These are phyloP conservation scores for Kalanchoe fedtschenkoi DNA, from an alignment of 164 flowering plant species.

Conservation along the genomic window DNA sequence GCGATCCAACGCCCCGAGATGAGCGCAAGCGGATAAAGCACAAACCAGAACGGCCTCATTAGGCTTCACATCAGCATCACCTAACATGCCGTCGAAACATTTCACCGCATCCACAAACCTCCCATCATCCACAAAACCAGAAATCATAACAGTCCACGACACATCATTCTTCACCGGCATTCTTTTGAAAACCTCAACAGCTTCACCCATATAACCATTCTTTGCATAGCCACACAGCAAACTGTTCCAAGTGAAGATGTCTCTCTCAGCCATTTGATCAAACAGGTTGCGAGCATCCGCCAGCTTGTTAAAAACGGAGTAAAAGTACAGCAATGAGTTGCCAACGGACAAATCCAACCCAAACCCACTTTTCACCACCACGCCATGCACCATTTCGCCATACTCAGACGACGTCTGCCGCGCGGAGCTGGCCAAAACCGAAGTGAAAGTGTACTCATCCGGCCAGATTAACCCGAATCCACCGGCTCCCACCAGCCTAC, in stretches of 20 bases:
- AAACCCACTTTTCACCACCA: conserved; percentile 26
- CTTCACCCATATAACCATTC: conserved; percentile 28
- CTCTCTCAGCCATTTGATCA: conserved; percentile 34
- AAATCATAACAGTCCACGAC: conserved; percentile 45
- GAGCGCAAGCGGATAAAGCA: conserved; percentile 50
- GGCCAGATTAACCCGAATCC: conserved; percentile 17
- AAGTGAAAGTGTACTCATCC: conserved; percentile 48
- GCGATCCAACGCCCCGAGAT: conserved; percentile 47
- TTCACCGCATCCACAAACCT: conserved; percentile 31
- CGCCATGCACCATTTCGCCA: conserved; percentile 33
- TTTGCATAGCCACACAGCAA: conserved; percentile 33
- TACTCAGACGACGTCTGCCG: conserved; percentile 12
- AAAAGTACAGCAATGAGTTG: conserved; percentile 38
- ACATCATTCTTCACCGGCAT: conserved; percentile 41
- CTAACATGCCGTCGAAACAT: conserved; percentile 29
- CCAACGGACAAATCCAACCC: conserved; percentile 26
- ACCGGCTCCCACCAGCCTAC: conserved; percentile 18
- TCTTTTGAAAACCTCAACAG: conserved; percentile 22
- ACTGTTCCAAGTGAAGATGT: conserved; percentile 47
- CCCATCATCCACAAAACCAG: conserved; percentile 28
- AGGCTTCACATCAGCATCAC: conserved; percentile 19
- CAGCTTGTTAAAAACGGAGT: conserved; percentile 19
- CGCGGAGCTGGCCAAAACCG: conserved; percentile 32
- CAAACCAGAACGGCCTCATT: conserved; percentile 51
- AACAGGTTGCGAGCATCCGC: conserved; percentile 32